Base-by-base conservation (phyloP, 2,329 filamentous ascomycete genomes). In the Colletotrichum siamense region DNA sequence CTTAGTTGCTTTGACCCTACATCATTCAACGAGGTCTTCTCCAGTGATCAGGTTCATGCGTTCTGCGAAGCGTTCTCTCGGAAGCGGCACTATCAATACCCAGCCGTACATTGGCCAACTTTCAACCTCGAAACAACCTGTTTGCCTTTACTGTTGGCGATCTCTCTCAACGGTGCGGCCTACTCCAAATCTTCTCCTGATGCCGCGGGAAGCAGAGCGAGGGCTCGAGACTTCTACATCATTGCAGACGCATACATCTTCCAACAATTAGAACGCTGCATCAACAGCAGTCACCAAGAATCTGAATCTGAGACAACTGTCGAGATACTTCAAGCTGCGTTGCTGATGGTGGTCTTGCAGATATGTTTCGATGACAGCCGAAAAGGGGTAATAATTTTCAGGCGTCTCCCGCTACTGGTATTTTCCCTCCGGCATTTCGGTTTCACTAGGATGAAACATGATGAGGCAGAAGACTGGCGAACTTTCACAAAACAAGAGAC, bases 381-480 rank as follows among this genome's bases (percentile, higher is more conserved):
- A 3, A 52, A 22, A 13, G 44, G 44, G 6, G 18, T 3, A 4
- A 52, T 52, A 2, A 52, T 22, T 10, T 52, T 22, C 44, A 52
- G 22, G 44, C 44, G 44, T 52, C 44, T 52, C 0, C n/a, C 44
- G 1, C 2, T 52, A 22, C n/a, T 52, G 1, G 44, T 52, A 1
- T 22, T 52, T 52, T 52, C n/a, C 5, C 2, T 52, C 2, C 44
- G 44, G n/a, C 2, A 52, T n/a, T 5, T 52, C 13, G 44, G 44
- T 3, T 3, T 52, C 6, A 52, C 44, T 8, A 52, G 44, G n/a
- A 52, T 3, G 0, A 8, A 52, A 22, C n/a, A 52, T 0, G n/a
- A 22, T 0, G 10, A 22, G 0, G n/a, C 0, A 10, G 44, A 52
- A 22, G n/a, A 22, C 1, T 52, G 44, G 44, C 0, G 10, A 52